Evolutionary conservation across 257 asterid species (phyloP).

Genomic region (Solanum chiquidenum): DNA sequence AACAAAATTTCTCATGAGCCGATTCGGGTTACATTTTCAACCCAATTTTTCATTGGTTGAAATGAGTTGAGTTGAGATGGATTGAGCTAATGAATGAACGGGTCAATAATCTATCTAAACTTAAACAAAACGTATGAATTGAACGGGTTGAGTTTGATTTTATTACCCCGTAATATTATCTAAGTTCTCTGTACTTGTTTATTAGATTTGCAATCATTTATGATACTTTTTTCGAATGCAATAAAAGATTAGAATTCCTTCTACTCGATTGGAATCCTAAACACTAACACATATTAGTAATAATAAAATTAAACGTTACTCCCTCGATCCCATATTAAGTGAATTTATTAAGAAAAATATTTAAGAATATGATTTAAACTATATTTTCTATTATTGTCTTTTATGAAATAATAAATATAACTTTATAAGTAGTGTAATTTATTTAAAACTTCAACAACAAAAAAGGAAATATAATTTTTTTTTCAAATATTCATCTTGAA

Average conservation of each 20-base stretch:
- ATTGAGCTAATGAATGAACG: too few species aligned
- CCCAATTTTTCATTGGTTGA: not conserved
- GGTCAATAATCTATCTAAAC: not conserved
- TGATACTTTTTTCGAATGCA: not conserved
- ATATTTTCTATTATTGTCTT: too few species aligned
- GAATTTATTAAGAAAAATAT: too few species aligned
- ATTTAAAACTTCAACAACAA: too few species aligned
- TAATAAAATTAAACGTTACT: not conserved
- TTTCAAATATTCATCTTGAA: too few species aligned
- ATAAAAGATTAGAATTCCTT: not conserved
- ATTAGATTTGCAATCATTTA: not conserved
- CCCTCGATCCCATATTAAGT: too few species aligned
- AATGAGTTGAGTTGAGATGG: not conserved
- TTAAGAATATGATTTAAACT: too few species aligned
- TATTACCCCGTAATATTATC: not conserved
- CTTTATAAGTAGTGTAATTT: not conserved
- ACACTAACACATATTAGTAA: not conserved
- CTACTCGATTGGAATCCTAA: not conserved
- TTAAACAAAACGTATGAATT: too few species aligned
- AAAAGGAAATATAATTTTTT: too few species aligned
- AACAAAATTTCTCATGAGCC: not conserved
- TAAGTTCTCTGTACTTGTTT: not conserved
- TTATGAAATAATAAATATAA: too few species aligned
- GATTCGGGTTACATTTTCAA: not conserved
- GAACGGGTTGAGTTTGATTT: too few species aligned